A percentile compares a stretch with the other conserved stretches of the same genome.
Conservation (phyloP, 305 asterid genomes). For the Fraxinus xanthoxyloides region DNA sequence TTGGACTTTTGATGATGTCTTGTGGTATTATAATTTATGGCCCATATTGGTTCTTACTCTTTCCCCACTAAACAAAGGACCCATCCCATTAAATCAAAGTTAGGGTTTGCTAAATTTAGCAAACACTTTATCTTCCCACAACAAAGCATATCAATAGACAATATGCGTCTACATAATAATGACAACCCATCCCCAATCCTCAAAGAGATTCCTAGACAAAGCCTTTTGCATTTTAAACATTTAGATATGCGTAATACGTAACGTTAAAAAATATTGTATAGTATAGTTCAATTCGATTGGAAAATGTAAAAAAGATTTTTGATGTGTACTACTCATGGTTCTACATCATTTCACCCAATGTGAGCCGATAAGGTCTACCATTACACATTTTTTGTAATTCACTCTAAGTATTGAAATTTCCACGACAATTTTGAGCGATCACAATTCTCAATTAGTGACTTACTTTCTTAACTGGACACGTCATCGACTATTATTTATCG, state of each 20-base stretch:
- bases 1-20: constrained; percentile 4
- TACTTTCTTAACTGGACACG: background rate
- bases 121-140: constrained; percentile 11
- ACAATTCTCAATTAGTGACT: background rate
- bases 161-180: constrained; percentile 5
- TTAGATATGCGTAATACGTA: no score
- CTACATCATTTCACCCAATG: background rate
- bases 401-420: background rate
- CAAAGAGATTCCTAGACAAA: background rate
- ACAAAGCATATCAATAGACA: constrained; percentile 23
- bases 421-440: constrained; percentile 1
- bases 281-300: background rate
- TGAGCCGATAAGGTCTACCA: background rate
- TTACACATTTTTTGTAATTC: no score
- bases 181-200: background rate
- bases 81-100: constrained; percentile 21
- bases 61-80: background rate
- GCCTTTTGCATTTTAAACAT: background rate
- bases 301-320: background rate
- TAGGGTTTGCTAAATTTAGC: constrained; percentile 31
- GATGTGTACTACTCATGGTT: background rate
- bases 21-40: background rate
- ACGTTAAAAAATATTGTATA: background rate
- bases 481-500: no score
- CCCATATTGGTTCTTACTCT: background rate